phyloP scores from a whole-genome alignment of 257 asterid species.

The Jacaranda mimosifolia region DNA sequence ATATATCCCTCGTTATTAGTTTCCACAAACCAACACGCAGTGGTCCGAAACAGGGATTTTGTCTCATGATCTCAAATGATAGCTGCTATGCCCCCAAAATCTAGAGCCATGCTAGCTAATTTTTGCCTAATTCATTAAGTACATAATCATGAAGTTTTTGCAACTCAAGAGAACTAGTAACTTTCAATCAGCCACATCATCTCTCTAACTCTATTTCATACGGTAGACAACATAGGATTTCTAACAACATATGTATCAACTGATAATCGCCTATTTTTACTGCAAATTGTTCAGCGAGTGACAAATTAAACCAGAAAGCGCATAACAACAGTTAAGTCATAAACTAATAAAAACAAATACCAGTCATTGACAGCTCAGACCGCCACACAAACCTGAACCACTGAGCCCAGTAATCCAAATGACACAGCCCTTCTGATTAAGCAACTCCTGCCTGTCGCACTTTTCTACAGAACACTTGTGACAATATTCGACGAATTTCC shows the following conservation, averaged over 20 bases:
- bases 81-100: background rate
- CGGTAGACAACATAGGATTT: background rate
- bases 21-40: too few relatives aligned
- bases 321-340: background rate
- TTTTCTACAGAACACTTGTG: slow-evolving; percentile 73
- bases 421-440: slow-evolving; percentile 82
- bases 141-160: too few relatives aligned
- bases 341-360: background rate
- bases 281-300: background rate
- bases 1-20: background rate
- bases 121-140: too few relatives aligned
- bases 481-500: slow-evolving; percentile 68
- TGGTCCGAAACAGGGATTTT: background rate
- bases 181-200: too few relatives aligned
- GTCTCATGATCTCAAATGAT: background rate
- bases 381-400: slow-evolving; percentile 68
- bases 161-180: background rate
- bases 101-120: too few relatives aligned
- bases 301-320: background rate
- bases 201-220: too few relatives aligned
- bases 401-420: slow-evolving; percentile 87
- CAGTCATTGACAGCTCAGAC: background rate
- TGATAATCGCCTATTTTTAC: background rate
- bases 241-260: background rate
- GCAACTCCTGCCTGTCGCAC: slow-evolving; percentile 66